These are phyloP conservation scores for Torrubiellomyces zombiae DNA, from an alignment of 2,329 filamentous ascomycete genomes.

Conservation along the genomic window DNA sequence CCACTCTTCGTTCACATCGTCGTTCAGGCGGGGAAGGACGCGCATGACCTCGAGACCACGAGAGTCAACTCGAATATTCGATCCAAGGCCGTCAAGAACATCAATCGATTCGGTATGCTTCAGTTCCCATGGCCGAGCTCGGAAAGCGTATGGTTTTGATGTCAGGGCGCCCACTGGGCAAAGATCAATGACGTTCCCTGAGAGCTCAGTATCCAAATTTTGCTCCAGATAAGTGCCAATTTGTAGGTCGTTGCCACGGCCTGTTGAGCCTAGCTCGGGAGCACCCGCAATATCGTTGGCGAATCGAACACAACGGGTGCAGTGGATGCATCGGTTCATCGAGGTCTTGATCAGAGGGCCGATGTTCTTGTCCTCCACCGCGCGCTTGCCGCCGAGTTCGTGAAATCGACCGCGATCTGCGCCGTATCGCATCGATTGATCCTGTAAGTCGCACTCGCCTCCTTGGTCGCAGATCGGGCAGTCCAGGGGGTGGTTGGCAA, in stretches of 20 bases:
- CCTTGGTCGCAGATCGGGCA: conserved; percentile 98
- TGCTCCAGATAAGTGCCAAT: conserved; percentile 96
- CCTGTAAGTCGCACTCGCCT: conserved; percentile 96
- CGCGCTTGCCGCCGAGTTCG: conserved; percentile 88
- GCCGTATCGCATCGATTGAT: conserved; percentile 98
- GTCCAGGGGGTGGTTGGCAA: conserved; percentile 91
- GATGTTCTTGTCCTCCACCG: conserved; percentile 98
- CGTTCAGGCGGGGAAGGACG: conserved; percentile 79
- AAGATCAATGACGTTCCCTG: conserved; percentile 93
- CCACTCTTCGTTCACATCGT: conserved; percentile 98
- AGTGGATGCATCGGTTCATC: conserved; percentile 99
- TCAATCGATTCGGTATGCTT: conserved; percentile 94
- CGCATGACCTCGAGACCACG: conserved; percentile 94
- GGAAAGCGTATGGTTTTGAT: conserved; percentile 96
- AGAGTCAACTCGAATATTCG: conserved; percentile 86
- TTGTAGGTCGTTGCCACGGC: conserved; percentile 92
- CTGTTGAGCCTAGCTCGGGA: conserved; percentile 83
- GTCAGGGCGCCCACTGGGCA: conserved; percentile 94
- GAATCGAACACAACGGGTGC: conserved; percentile 93
- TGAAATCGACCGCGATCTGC: conserved; percentile 93
- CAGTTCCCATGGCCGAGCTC: conserved; percentile 89
- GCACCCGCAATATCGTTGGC: conserved; percentile 94
- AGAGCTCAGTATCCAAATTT: conserved; percentile 86
- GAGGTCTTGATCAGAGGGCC: conserved; percentile 96
- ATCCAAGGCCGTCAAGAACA: conserved; percentile 81